Conservation (phyloP, 2,329 filamentous ascomycete genomes). For the Fusarium devonianum region DNA sequence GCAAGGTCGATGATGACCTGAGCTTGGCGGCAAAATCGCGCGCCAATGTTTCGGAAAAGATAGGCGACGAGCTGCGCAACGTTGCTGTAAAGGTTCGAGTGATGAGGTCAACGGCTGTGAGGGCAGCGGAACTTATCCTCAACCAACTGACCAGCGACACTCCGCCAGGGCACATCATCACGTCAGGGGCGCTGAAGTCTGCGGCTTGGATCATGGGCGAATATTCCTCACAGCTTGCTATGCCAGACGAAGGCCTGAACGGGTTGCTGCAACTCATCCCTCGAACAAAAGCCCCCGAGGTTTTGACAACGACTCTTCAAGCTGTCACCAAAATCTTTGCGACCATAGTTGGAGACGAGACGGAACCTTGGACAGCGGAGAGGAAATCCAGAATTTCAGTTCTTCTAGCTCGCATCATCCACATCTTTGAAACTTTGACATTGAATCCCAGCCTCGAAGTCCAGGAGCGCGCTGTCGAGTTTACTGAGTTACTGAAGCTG, state of each 20-base stretch:
- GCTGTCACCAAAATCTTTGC: conserved; percentile 86
- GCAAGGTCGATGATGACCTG: conserved; percentile 49
- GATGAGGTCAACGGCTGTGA: conserved; percentile 79
- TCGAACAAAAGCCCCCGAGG: conserved; percentile 64
- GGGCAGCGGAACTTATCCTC: conserved; percentile 81
- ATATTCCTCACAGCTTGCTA: conserved; percentile 75
- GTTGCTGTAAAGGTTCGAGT: conserved; percentile 90
- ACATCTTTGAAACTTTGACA: conserved; percentile 80
- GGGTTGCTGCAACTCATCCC: conserved; percentile 74
- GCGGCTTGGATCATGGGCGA: conserved; percentile 89
- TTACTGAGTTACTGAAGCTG: conserved; percentile 86
- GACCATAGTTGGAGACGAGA: conserved; percentile 70
- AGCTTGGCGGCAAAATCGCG: conserved; percentile 41
- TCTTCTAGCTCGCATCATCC: conserved; percentile 80
- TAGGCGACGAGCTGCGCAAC: conserved; percentile 87
- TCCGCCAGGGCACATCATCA: conserved; percentile 63
- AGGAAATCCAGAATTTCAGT: conserved; percentile 78
- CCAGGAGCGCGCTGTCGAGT: conserved; percentile 92
- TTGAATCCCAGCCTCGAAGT: conserved; percentile 90
- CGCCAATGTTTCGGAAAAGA: conserved; percentile 68
- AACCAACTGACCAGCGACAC: conserved; percentile 62
- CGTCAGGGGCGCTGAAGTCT: conserved; percentile 73
- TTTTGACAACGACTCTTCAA: conserved; percentile 82
- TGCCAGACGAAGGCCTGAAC: conserved; percentile 75
- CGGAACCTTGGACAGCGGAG: conserved; percentile 73